Conservation (phyloP, 306 rosid species). For the Cucumis cinereus region DNA sequence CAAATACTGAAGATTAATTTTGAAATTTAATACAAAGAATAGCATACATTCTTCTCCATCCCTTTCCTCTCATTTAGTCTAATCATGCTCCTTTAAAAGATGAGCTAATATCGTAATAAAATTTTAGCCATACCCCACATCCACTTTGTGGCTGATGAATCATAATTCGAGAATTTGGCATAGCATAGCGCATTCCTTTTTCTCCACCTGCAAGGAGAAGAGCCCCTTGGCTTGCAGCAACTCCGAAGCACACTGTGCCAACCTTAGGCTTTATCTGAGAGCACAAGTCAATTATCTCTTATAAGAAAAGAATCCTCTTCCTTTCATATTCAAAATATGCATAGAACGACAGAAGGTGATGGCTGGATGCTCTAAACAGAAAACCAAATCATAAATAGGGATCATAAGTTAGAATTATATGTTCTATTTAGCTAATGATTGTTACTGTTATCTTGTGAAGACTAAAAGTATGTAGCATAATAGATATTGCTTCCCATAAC, state of each 20-base stretch:
- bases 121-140: constrained; percentile 53
- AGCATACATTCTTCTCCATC: neutral
- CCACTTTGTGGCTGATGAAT: constrained; percentile 96
- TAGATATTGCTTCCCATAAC: neutral
- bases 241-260: constrained; percentile 86
- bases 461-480: neutral
- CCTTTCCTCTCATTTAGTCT: neutral
- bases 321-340: neutral
- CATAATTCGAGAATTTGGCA: constrained; percentile 98
- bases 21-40: neutral
- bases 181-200: constrained; percentile 92
- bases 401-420: neutral
- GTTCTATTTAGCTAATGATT: neutral
- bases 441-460: neutral
- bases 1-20: neutral
- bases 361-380: neutral
- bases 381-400: neutral
- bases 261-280: constrained; percentile 95
- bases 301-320: neutral
- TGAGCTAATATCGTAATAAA: neutral
- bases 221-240: constrained; percentile 96
- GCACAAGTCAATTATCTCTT: neutral
- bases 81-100: constrained; percentile 1
- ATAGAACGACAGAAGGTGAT: neutral
- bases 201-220: constrained; percentile 99